phyloP scores from a whole-genome alignment of 257 asterid species.

The Misopates orontium region DNA sequence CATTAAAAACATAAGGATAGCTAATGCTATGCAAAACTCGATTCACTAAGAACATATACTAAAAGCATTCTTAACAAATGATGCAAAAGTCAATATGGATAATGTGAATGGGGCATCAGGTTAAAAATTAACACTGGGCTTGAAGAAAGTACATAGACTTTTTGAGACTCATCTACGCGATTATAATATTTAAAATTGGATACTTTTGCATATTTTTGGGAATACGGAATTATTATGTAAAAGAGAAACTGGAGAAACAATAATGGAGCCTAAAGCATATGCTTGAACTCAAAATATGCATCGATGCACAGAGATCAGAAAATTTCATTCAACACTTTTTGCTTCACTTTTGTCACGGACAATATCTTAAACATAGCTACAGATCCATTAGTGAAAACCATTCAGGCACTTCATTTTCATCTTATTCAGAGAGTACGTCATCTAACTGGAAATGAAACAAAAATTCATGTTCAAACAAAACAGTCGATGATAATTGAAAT shows the following conservation, averaged over 20 bases:
- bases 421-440: background rate
- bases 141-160: background rate
- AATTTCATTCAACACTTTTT: background rate
- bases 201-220: background rate
- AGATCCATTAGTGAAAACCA: constrained; percentile 4
- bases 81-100: background rate
- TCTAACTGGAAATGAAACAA: constrained; percentile 13
- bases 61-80: background rate
- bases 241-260: background rate
- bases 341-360: constrained; percentile 1
- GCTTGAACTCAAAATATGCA: background rate
- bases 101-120: too few relatives aligned
- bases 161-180: background rate
- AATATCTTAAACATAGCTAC: background rate
- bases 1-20: constrained; percentile 23
- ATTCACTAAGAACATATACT: too few relatives aligned
- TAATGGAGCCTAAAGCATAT: background rate
- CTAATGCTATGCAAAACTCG: background rate
- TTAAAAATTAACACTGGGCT: too few relatives aligned
- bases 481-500: background rate
- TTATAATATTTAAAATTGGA: background rate
- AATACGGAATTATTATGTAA: constrained; percentile 6
- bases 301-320: constrained; percentile 13
- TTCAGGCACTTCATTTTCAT: background rate
- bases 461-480: constrained; percentile 9